phyloP scores from a whole-genome alignment of 2,329 filamentous ascomycete species.

The Clarireedia homoeocarpa region DNA sequence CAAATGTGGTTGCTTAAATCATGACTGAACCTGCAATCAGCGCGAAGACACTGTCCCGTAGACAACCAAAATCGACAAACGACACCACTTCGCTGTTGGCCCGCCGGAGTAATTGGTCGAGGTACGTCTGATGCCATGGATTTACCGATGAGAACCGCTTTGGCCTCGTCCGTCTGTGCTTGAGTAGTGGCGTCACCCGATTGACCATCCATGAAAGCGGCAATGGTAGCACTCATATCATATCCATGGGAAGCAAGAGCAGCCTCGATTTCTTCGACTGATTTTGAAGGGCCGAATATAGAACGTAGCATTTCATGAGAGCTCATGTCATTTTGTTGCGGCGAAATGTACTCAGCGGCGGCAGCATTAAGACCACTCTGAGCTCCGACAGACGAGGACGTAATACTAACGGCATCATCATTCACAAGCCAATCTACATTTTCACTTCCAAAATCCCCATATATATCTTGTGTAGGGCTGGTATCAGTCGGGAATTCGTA shows the following conservation, averaged over 20 bases:
- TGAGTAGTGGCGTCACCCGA: constrained; percentile 40
- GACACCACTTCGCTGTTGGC: constrained; percentile 72
- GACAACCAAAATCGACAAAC: constrained; percentile 97
- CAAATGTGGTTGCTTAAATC: constrained; percentile 93
- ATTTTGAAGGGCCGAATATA: constrained; percentile 79
- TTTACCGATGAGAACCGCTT: constrained; percentile 75
- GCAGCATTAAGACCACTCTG: constrained; percentile 69
- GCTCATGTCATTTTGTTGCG: constrained; percentile 78
- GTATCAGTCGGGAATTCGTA: constrained; percentile 87
- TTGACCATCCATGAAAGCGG: constrained; percentile 74
- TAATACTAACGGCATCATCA: constrained; percentile 75
- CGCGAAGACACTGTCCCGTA: constrained; percentile 88
- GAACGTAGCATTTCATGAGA: constrained; percentile 97
- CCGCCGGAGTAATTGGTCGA: constrained; percentile 67
- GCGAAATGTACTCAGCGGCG: constrained; percentile 68
- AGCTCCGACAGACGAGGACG: constrained; percentile 62
- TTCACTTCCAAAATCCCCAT: constrained; percentile 85
- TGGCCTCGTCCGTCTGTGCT: constrained; percentile 45
- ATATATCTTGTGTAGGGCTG: constrained; percentile 73
- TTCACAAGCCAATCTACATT: constrained; percentile 94
- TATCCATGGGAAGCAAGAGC: constrained; percentile 85
- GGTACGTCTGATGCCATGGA: constrained; percentile 69
- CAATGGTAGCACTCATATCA: constrained; percentile 86
- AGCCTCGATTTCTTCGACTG: constrained; percentile 91
- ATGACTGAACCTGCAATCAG: constrained; percentile 95